Conservation (phyloP, 176 grass and related monocot species). For the Musa acuminata region DNA sequence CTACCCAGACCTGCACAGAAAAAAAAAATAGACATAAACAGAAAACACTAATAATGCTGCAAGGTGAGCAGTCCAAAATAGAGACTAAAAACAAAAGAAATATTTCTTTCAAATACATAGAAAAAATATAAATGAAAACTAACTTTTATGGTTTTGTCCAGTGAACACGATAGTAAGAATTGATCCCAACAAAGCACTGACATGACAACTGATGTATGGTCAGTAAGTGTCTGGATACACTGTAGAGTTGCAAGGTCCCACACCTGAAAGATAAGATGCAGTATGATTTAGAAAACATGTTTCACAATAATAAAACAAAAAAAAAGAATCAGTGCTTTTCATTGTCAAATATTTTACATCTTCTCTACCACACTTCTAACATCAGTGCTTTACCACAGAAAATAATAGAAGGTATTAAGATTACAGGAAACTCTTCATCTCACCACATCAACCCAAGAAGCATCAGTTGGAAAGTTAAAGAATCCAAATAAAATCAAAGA, state of each 20-base stretch:
- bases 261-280: slow-evolving; percentile 44
- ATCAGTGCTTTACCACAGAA: too few relatives aligned
- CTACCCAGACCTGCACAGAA: slow-evolving; percentile 62
- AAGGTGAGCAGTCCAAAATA: slow-evolving; percentile 5
- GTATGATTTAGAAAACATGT: not conserved
- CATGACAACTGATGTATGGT: slow-evolving; percentile 77
- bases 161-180: slow-evolving; percentile 91
- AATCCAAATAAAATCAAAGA: not conserved
- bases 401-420: not conserved
- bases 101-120: slow-evolving; percentile 4
- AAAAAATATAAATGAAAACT: slow-evolving; percentile 17
- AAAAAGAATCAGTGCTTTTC: not conserved
- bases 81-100: slow-evolving; percentile 7
- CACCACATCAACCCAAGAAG: not conserved
- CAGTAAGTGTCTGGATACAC: slow-evolving; percentile 83
- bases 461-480: not conserved
- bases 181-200: slow-evolving; percentile 94
- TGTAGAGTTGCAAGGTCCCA: slow-evolving; percentile 89
- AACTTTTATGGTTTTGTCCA: slow-evolving; percentile 95
- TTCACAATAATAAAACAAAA: not conserved
- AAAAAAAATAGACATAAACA: not conserved
- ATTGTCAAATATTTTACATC: not conserved
- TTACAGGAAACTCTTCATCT: not conserved
- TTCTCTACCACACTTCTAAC: too few relatives aligned
- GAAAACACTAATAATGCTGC: not conserved